Evolutionary conservation across 176 grass and related monocot species (phyloP).

Genomic region (Avena atlantica): DNA sequence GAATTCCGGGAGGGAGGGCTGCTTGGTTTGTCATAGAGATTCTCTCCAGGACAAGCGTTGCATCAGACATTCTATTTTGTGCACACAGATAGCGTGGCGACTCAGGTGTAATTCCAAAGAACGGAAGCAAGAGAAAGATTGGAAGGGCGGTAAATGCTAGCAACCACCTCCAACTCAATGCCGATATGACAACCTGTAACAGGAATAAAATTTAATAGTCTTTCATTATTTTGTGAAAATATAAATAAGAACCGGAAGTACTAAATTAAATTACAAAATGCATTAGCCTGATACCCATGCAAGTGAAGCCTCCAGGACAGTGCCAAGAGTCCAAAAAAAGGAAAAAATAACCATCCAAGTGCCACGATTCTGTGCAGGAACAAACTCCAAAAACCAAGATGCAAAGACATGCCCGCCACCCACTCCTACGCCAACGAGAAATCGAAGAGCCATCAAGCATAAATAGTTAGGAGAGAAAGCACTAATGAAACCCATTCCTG

Average conservation of each 20-base stretch:
- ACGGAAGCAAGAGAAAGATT: slow-evolving; percentile 65
- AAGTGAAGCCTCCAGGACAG: slow-evolving; percentile 74
- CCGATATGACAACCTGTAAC: slow-evolving; percentile 55
- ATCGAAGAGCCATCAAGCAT: slow-evolving; percentile 61
- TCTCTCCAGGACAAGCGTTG: slow-evolving; percentile 66
- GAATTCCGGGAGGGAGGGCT: slow-evolving; percentile 69
- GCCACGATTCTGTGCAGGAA: slow-evolving; percentile 73
- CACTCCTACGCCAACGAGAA: slow-evolving; percentile 69
- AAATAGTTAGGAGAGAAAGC: slow-evolving; percentile 71
- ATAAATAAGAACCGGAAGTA: slow-evolving; percentile 14
- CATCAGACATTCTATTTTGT: slow-evolving; percentile 60
- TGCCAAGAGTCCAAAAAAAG: slow-evolving; percentile 68
- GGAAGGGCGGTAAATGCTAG: slow-evolving; percentile 69
- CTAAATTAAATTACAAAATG: not conserved
- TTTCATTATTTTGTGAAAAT: not conserved
- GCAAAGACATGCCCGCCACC: slow-evolving; percentile 63
- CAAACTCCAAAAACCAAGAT: slow-evolving; percentile 83
- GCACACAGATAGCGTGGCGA: slow-evolving; percentile 79
- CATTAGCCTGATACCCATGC: slow-evolving; percentile 60
- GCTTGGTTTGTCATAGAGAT: slow-evolving; percentile 58
- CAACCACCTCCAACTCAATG: slow-evolving; percentile 79
- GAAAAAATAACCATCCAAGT: slow-evolving; percentile 68
- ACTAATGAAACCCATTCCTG: slow-evolving; percentile 64
- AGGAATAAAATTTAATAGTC: slow-evolving; percentile 17
- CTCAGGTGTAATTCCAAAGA: slow-evolving; percentile 66